A percentile compares a stretch with the other conserved stretches of the same genome.
These are phyloP conservation scores for Tylopilus sp. DNA, from an alignment of 1,284 basidiomycete species.

Conservation along the genomic window DNA sequence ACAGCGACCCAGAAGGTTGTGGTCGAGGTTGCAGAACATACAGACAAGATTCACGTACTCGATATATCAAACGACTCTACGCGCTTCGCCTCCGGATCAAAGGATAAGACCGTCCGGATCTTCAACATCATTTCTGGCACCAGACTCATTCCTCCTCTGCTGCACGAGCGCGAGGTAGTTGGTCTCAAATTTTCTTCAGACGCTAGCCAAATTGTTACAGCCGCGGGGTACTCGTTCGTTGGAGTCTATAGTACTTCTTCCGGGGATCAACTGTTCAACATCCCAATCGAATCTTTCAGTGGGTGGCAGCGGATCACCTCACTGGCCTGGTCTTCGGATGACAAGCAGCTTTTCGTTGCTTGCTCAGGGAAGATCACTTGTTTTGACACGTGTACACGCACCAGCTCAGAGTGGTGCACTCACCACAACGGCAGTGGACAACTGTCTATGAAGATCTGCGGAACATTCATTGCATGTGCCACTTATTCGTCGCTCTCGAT, in stretches of 20 bases:
- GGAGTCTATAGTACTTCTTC: background rate
- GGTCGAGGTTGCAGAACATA: background rate
- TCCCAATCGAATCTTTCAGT: too few species aligned
- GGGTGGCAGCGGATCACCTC: too few species aligned
- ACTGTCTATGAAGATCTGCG: background rate
- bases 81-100: conserved; percentile 17
- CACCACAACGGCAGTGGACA: background rate
- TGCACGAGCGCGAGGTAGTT: conserved; percentile 3
- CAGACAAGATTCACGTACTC: background rate
- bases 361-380: conserved; percentile 5
- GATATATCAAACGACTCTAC: conserved; percentile 13
- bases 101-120: conserved; percentile 8
- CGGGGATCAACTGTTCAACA: background rate
- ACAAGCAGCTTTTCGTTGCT: conserved; percentile 11
- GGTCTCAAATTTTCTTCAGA: conserved; percentile 22
- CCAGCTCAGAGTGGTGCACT: background rate
- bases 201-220: conserved; percentile 13
- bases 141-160: conserved; percentile 14
- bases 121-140: conserved; percentile 15
- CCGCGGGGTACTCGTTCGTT: background rate
- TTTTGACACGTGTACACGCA: conserved; percentile 6
- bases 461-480: background rate
- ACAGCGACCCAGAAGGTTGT: background rate
- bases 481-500: background rate
- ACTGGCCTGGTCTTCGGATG: conserved; percentile 18